These are phyloP conservation scores for Babesia bigemina DNA, from an alignment of 169 alveolate genomes.

Conservation along the genomic window DNA sequence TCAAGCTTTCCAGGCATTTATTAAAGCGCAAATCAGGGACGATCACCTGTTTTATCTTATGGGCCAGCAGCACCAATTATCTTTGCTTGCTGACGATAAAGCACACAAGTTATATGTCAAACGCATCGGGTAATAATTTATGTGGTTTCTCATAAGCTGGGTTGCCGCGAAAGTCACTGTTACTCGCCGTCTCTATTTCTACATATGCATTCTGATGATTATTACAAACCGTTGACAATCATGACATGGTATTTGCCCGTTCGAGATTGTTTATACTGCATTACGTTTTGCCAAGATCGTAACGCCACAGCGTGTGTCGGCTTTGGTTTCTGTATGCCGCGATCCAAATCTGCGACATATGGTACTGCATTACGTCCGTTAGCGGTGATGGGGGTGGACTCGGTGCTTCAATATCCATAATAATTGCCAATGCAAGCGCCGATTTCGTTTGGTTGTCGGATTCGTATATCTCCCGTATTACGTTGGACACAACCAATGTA, in stretches of 20 bases:
- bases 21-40: constrained; percentile 49
- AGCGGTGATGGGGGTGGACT: neutral
- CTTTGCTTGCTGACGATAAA: constrained; percentile 35
- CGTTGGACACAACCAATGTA: constrained; percentile 16
- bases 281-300: neutral
- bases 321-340: constrained; percentile 33
- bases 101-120: constrained; percentile 53
- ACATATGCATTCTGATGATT: neutral
- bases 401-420: neutral
- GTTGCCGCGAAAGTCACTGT: neutral
- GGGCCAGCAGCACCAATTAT: constrained; percentile 61
- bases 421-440: constrained; percentile 32
- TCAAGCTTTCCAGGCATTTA: constrained; percentile 33
- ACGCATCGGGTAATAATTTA: constrained; percentile 53
- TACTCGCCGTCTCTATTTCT: neutral
- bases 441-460: constrained; percentile 2
- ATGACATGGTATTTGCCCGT: neutral
- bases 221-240: neutral
- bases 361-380: constrained; percentile 12
- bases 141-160: neutral
- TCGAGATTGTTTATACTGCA: neutral
- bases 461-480: constrained; percentile 38
- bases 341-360: constrained; percentile 37
- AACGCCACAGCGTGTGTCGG: constrained; percentile 16
- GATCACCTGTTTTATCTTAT: constrained; percentile 54